A percentile compares a stretch with the other conserved stretches of the same genome.
phyloP scores from a whole-genome alignment of 805 yeast species.

The Pichia heedii region DNA sequence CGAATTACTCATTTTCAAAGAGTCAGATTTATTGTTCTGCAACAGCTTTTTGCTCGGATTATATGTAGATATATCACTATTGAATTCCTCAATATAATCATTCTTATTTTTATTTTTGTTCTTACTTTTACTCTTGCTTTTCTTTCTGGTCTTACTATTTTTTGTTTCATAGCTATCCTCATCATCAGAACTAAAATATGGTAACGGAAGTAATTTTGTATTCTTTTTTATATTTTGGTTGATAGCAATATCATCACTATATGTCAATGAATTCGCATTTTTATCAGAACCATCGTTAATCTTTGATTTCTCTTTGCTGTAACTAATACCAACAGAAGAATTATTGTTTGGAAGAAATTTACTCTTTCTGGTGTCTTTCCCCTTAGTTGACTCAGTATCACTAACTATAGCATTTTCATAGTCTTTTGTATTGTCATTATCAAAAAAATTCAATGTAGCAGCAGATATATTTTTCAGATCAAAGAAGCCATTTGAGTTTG shows the following conservation, averaged over 20 bases:
- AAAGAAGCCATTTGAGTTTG: background rate
- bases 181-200: constrained; percentile 6
- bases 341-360: background rate
- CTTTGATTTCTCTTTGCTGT: background rate
- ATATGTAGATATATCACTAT: constrained; percentile 2
- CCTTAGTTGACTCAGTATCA: background rate
- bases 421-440: background rate
- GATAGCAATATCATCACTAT: constrained; percentile 3
- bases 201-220: background rate
- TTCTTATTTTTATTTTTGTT: background rate
- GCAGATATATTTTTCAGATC: constrained; percentile 1
- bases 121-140: background rate
- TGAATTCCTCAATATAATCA: background rate
- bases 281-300: background rate
- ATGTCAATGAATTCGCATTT: background rate
- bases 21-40: background rate
- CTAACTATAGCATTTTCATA: background rate
- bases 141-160: background rate
- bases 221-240: background rate
- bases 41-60: background rate
- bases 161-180: background rate
- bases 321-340: background rate
- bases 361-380: background rate
- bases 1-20: background rate
- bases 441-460: background rate